Conservation (phyloP, 768 basidiomycete species). For the Russula brevipes region DNA sequence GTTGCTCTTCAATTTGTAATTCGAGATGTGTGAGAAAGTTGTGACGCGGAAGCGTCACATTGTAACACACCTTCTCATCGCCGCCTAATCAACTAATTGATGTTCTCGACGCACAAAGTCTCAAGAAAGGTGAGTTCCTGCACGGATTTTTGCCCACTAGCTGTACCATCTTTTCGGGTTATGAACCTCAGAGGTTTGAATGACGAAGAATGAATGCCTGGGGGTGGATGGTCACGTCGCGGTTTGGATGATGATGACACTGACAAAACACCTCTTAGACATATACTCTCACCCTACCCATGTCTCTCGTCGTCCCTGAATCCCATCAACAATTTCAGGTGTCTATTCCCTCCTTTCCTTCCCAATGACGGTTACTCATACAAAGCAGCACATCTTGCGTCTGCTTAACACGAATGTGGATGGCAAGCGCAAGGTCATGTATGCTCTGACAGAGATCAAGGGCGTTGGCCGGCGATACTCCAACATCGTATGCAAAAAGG, state of each 20-base stretch:
- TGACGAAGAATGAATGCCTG: neutral
- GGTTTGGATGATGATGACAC: slow-evolving; percentile 21
- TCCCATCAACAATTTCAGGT: slow-evolving; percentile 95
- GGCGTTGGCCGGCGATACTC: slow-evolving; percentile 99
- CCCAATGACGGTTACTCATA: neutral
- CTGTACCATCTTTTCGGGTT: too few relatives aligned
- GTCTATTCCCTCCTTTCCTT: slow-evolving; percentile 23
- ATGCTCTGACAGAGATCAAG: slow-evolving; percentile 99
- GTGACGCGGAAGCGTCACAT: slow-evolving; percentile 16
- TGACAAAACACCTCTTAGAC: slow-evolving; percentile 2
- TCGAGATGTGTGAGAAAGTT: slow-evolving; percentile 5
- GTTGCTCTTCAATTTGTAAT: neutral
- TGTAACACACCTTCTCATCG: neutral
- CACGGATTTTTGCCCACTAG: neutral
- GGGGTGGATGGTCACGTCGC: slow-evolving; percentile 22
- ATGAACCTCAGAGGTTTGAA: neutral
- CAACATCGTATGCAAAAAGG: slow-evolving; percentile 99
- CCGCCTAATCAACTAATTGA: neutral
- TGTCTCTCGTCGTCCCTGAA: slow-evolving; percentile 98
- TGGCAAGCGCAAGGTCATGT: slow-evolving; percentile 99
- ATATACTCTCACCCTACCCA: slow-evolving; percentile 32
- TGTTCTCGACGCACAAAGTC: slow-evolving; percentile 1
- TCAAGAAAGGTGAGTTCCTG: slow-evolving; percentile 15
- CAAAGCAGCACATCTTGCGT: slow-evolving; percentile 90
- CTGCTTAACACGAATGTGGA: slow-evolving; percentile 99